Conservation (phyloP, 352 stramenopile genomes). For the Pythium sp. region DNA sequence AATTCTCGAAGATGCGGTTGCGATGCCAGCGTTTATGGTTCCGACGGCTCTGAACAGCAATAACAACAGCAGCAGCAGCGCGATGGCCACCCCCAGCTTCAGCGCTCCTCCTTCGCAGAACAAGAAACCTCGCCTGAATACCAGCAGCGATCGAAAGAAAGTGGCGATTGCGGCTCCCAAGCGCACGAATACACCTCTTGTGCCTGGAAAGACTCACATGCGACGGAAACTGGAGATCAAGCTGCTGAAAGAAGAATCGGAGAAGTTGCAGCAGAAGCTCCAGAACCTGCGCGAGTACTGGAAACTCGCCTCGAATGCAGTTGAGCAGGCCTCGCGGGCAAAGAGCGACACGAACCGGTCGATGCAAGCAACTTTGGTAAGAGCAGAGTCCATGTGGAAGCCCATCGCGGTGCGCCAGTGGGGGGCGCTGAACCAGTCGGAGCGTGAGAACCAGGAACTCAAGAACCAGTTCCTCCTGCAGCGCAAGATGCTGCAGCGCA, state of each 20-base stretch:
- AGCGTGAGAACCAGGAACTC: conserved; percentile 4
- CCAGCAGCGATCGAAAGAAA: background rate
- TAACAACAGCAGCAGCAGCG: background rate
- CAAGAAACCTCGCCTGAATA: background rate
- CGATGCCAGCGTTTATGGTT: background rate
- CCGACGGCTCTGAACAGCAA: background rate
- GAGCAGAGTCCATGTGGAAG: background rate
- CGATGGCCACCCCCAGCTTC: background rate
- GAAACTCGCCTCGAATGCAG: background rate
- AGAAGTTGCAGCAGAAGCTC: conserved; percentile 2
- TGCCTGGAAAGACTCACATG: background rate
- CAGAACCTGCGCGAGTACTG: background rate
- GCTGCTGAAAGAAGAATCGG: conserved; percentile 6
- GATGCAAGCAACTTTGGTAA: background rate
- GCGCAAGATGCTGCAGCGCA: conserved; percentile 1
- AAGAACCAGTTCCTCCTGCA: background rate
- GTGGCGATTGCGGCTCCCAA: background rate
- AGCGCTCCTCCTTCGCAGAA: background rate
- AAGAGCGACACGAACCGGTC: background rate
- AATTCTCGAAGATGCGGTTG: background rate
- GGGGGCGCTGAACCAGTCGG: background rate
- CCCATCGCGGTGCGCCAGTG: background rate
- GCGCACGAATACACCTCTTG: background rate
- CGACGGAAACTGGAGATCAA: conserved; percentile 12
- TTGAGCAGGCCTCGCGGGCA: background rate